Conservation (phyloP, 768 basidiomycete species). For the Pulveroboletus ravenelii region DNA sequence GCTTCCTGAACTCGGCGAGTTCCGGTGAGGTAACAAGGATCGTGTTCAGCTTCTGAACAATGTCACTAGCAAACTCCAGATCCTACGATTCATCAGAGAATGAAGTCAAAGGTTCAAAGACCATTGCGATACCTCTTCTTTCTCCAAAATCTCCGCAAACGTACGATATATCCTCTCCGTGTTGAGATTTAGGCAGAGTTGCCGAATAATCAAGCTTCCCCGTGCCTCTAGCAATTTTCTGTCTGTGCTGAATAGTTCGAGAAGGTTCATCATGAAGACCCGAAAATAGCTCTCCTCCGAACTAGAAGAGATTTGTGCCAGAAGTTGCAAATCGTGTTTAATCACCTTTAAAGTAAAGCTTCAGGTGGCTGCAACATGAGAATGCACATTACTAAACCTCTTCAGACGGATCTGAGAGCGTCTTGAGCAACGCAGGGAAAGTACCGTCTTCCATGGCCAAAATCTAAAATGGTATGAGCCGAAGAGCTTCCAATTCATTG, state of each 20-base stretch:
- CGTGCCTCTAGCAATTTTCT: constrained; percentile 82
- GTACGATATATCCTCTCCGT: constrained; percentile 94
- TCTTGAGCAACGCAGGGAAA: constrained; percentile 93
- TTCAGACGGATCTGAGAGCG: constrained; percentile 92
- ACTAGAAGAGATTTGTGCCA: constrained; percentile 94
- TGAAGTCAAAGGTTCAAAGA: not conserved
- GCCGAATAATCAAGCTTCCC: constrained; percentile 93
- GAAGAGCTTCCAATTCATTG: not conserved
- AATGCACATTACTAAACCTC: constrained; percentile 48
- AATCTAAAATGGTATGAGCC: constrained; percentile 49
- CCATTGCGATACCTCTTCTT: constrained; percentile 73
- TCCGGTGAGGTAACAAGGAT: constrained; percentile 97
- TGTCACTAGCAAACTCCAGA: constrained; percentile 94
- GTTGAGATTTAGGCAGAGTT: constrained; percentile 89
- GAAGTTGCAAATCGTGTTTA: constrained; percentile 90
- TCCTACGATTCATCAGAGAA: constrained; percentile 48
- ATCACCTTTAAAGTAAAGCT: constrained; percentile 59
- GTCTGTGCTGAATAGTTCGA: constrained; percentile 95
- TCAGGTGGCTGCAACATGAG: not conserved
- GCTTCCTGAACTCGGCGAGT: constrained; percentile 88
- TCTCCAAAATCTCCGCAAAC: constrained; percentile 95
- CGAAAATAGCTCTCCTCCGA: constrained; percentile 96
- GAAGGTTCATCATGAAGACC: constrained; percentile 89
- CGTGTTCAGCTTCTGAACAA: constrained; percentile 95
- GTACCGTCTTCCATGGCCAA: constrained; percentile 95